phyloP scores from a whole-genome alignment of 345 rosid genomes.

The Acer yangbiense region DNA sequence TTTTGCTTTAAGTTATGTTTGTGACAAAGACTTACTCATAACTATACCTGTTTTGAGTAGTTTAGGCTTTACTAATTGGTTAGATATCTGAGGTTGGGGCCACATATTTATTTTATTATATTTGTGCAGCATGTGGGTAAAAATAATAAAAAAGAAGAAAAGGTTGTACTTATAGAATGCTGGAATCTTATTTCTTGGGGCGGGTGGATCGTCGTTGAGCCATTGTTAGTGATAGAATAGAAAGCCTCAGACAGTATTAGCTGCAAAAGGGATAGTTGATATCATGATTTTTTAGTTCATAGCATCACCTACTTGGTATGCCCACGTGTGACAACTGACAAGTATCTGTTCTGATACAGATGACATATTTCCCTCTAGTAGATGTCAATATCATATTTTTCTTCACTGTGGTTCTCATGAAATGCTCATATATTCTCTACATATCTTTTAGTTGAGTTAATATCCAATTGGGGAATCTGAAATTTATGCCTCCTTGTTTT shows the following conservation, averaged over 20 bases:
- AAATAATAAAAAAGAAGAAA: neutral
- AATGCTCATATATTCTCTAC: neutral
- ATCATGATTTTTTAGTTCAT: neutral
- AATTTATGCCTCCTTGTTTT: slow-evolving; percentile 13
- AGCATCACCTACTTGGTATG: neutral
- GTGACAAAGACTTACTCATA: too few relatives aligned
- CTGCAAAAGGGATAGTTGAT: neutral
- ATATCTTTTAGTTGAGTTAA: neutral
- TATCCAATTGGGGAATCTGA: slow-evolving; percentile 18
- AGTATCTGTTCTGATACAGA: neutral
- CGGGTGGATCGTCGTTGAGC: neutral
- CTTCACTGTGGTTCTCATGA: neutral
- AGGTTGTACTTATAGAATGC: neutral
- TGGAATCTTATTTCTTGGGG: neutral
- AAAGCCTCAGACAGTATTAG: neutral
- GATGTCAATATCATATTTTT: neutral
- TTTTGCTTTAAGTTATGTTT: neutral
- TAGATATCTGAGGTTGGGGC: neutral
- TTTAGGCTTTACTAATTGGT: neutral
- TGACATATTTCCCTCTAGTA: neutral
- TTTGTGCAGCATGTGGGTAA: neutral
- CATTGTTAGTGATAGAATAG: neutral
- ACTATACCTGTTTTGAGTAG: neutral
- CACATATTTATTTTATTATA: neutral
- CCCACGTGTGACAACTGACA: neutral